Percentiles rank a stretch among this genome's conserved stretches.
These are phyloP conservation scores for Colletotrichum destructivum DNA, from an alignment of 2,329 filamentous ascomycete genomes.

Conservation along the genomic window DNA sequence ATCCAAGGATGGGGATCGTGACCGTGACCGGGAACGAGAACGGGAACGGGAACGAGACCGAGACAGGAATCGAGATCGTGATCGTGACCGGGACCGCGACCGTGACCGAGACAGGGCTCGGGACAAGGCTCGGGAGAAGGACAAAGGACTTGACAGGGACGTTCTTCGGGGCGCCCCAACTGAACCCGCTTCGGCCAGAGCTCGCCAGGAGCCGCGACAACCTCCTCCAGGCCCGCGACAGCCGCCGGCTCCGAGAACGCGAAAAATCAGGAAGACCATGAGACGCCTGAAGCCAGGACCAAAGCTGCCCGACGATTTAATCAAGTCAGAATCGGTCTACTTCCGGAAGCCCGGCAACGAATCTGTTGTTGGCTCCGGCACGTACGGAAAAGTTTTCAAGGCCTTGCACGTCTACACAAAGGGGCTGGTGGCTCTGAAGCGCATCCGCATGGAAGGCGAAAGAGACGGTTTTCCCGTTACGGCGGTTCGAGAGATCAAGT, in stretches of 20 bases:
- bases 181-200: conserved; percentile 67
- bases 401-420: conserved; percentile 94
- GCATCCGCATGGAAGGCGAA: conserved; percentile 94
- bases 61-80: conserved; percentile 48
- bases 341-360: conserved; percentile 97
- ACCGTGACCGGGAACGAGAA: conserved; percentile 49
- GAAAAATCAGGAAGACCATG: conserved; percentile 77
- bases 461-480: conserved; percentile 93
- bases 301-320: conserved; percentile 79
- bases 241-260: conserved; percentile 63
- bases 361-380: conserved; percentile 94
- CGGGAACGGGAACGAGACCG: conserved; percentile 40
- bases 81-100: conserved; percentile 49
- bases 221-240: conserved; percentile 54
- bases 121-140: conserved; percentile 55
- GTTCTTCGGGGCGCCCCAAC: conserved; percentile 67
- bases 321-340: conserved; percentile 89
- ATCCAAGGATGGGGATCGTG: conserved; percentile 31
- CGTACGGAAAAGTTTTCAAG: conserved; percentile 96
- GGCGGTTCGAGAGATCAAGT: conserved; percentile 90
- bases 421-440: conserved; percentile 86
- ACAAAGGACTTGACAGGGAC: conserved; percentile 58
- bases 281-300: conserved; percentile 81
- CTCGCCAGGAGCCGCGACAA: conserved; percentile 52
- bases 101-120: conserved; percentile 53